Base-by-base conservation (phyloP, 208 protist species). In the Wallacemonas sp. region DNA sequence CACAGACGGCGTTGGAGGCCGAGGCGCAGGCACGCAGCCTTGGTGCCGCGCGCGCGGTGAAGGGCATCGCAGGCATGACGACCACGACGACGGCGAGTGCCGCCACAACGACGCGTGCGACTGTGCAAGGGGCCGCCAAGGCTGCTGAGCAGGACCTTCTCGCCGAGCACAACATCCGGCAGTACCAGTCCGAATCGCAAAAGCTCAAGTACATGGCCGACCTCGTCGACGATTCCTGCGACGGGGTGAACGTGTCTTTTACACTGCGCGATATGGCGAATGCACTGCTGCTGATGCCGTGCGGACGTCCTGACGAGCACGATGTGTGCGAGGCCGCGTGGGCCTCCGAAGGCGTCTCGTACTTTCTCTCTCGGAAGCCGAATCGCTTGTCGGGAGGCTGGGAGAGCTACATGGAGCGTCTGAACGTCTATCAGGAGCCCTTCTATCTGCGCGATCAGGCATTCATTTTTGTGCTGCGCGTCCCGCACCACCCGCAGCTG, bases 191-290 rank as follows among this genome's bases (percentile, higher is more conserved):
- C 12, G 52, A 59, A 22, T 3, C 52, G 31, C 33, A 52, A 4
- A 46, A 52, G 44, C 46, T 72, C 14, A 16, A 55, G 55, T 29
- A 54, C 20, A 65, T 72, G 66, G 66, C 66, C 31, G 66, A 72
- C 33, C 11, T 46, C 7, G 18, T 45, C 22, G 49, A 72, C 4
- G 28, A 46, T 49, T 74, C 23, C 70, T 67, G 52, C 28, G 76
- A 80, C 32, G 85, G 82, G 3, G 65, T 81, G 28, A 91, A 91
- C 65, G 74, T 91, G 18, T 82, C 79, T 45, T 86, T 91, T 57
- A 83, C 79, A 18, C 76, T 91, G 23, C 76, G 82, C 20, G 86
- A 88, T 54, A 80, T 91, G 23, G 77, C 82, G 2, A 82, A 82
- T 11, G 79, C 77, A 22, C 77, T 91, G 26, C 50, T 88, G 48